Evolutionary conservation across 495 filamentous ascomycete genomes (phyloP).

Genomic region (Penicillium cinerascens): DNA sequence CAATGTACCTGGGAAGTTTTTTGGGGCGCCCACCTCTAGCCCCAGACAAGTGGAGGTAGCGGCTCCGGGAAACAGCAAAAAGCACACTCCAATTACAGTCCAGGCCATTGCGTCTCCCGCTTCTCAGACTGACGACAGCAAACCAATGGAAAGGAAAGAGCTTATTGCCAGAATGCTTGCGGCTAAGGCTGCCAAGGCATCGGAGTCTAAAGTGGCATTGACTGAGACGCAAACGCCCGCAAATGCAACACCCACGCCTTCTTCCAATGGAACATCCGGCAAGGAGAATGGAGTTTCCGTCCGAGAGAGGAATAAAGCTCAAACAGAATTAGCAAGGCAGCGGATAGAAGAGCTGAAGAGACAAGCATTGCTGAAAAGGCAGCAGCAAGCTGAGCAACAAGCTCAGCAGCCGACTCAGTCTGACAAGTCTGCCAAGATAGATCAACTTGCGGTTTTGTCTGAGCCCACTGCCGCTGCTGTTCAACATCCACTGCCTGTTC

Average conservation of each 20-base stretch:
- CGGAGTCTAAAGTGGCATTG: constrained; percentile 19
- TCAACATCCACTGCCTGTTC: constrained; percentile 43
- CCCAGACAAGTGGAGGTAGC: neutral
- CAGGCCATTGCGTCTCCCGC: constrained; percentile 6
- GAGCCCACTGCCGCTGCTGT: constrained; percentile 13
- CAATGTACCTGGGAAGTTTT: neutral
- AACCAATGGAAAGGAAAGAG: constrained; percentile 69
- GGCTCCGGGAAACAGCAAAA: constrained; percentile 1
- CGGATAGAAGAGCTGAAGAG: constrained; percentile 51
- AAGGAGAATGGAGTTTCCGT: constrained; percentile 29
- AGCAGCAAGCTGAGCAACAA: constrained; percentile 18
- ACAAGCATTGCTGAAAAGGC: constrained; percentile 34
- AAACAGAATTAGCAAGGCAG: constrained; percentile 51
- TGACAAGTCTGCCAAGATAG: neutral
- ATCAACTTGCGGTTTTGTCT: neutral
- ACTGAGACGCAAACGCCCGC: constrained; percentile 7
- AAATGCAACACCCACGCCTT: neutral
- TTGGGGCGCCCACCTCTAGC: neutral
- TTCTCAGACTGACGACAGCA: constrained; percentile 22
- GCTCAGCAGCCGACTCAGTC: constrained; percentile 14
- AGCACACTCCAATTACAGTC: constrained; percentile 3
- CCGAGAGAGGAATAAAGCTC: constrained; percentile 53
- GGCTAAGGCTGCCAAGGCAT: constrained; percentile 44
- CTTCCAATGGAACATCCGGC: constrained; percentile 8
- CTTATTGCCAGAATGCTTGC: constrained; percentile 72